Evolutionary conservation across 345 rosid genomes (phyloP).

Genomic region (Euphorbia tirucalli): DNA sequence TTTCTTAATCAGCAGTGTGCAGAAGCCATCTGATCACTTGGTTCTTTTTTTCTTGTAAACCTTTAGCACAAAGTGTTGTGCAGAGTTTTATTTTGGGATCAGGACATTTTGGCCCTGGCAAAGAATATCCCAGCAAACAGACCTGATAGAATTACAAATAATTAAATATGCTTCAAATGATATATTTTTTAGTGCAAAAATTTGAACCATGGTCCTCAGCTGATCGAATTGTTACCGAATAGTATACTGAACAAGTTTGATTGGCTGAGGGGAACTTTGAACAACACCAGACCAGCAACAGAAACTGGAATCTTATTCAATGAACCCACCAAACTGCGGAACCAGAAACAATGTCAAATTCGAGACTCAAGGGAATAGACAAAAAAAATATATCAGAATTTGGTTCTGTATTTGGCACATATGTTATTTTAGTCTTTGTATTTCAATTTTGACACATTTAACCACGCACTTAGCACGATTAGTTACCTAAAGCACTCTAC

Average conservation of each 20-base stretch:
- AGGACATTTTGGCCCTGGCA: slow-evolving; percentile 87
- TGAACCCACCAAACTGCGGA: slow-evolving; percentile 76
- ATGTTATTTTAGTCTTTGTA: not conserved
- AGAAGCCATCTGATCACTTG: not conserved
- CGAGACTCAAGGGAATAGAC: not conserved
- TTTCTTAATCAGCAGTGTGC: not conserved
- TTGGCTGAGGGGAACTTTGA: slow-evolving; percentile 76
- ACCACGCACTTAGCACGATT: no score
- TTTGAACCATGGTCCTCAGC: not conserved
- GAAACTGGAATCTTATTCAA: slow-evolving; percentile 91
- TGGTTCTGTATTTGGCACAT: no score
- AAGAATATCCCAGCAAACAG: slow-evolving; percentile 78
- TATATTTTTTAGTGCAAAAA: not conserved
- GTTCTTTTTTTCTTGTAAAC: not conserved
- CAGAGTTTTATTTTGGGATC: slow-evolving; percentile 13
- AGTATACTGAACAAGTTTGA: slow-evolving; percentile 78
- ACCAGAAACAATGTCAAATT: slow-evolving; percentile 4
- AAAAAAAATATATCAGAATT: no score
- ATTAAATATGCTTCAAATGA: slow-evolving; percentile 7
- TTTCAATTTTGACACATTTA: not conserved
- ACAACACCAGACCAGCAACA: slow-evolving; percentile 62
- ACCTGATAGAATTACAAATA: slow-evolving; percentile 42
- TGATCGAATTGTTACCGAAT: slow-evolving; percentile 52
- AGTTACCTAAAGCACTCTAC: no score
- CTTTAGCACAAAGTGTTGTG: not conserved